Evolutionary conservation across 2,329 filamentous ascomycete species (phyloP).

Genomic region (Samsoniella hepiali): DNA sequence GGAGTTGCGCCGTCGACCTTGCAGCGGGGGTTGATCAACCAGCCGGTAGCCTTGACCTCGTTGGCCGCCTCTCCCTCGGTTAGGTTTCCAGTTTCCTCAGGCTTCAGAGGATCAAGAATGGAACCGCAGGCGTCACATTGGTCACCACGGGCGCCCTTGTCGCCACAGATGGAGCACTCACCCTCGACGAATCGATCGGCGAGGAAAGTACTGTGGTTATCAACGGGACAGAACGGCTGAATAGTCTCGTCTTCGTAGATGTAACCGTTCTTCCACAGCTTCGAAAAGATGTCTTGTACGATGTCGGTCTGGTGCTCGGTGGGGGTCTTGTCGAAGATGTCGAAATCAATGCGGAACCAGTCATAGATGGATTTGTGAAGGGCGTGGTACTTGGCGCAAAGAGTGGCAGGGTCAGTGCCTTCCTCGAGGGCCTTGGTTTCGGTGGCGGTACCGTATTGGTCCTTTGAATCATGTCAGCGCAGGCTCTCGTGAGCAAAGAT

Average conservation of each 20-base stretch:
- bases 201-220: slow-evolving; percentile 70
- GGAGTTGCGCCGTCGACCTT: slow-evolving; percentile 86
- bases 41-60: slow-evolving; percentile 39
- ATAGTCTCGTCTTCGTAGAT: slow-evolving; percentile 82
- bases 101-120: slow-evolving; percentile 67
- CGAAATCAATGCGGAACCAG: slow-evolving; percentile 94
- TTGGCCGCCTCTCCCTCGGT: slow-evolving; percentile 31
- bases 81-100: slow-evolving; percentile 36
- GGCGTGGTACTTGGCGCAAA: slow-evolving; percentile 90
- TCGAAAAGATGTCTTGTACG: slow-evolving; percentile 83
- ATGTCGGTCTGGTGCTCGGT: slow-evolving; percentile 88
- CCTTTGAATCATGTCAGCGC: slow-evolving; percentile 34
- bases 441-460: slow-evolving; percentile 94
- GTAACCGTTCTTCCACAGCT: slow-evolving; percentile 84
- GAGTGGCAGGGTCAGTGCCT: slow-evolving; percentile 72
- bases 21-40: slow-evolving; percentile 78
- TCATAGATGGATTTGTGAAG: slow-evolving; percentile 89
- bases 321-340: slow-evolving; percentile 91
- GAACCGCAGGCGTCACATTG: slow-evolving; percentile 74
- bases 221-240: slow-evolving; percentile 76
- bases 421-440: slow-evolving; percentile 94
- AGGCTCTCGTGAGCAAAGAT: neutral
- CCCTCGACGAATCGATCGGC: slow-evolving; percentile 86
- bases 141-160: slow-evolving; percentile 68
- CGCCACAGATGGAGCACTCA: slow-evolving; percentile 70